These are phyloP conservation scores for Fusarium euwallaceae DNA, from an alignment of 2,329 filamentous ascomycete species.

Conservation along the genomic window DNA sequence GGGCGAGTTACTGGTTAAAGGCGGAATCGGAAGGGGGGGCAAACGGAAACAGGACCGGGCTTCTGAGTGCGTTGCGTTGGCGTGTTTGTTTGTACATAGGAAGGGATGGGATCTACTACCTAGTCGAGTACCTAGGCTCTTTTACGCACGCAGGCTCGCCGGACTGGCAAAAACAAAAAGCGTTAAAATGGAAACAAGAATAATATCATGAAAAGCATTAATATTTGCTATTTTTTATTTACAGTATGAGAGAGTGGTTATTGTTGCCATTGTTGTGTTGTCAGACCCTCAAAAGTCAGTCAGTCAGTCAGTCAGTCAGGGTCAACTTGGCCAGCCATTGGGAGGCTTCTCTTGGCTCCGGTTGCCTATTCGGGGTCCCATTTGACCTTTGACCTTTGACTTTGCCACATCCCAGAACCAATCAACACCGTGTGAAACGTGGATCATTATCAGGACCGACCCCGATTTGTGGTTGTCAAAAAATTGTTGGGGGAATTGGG, in stretches of 20 bases:
- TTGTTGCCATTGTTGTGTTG: neutral
- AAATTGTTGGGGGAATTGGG: constrained; percentile 37
- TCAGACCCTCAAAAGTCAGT: neutral
- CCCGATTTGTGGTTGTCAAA: constrained; percentile 15
- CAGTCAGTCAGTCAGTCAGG: neutral
- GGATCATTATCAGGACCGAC: constrained; percentile 32
- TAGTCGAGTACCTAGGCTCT: constrained; percentile 7
- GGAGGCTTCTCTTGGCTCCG: neutral
- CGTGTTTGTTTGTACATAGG: constrained; percentile 39
- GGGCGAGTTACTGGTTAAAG: constrained; percentile 19
- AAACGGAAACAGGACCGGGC: constrained; percentile 41
- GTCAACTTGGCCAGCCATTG: neutral
- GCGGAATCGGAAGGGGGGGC: constrained; percentile 22
- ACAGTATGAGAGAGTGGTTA: neutral
- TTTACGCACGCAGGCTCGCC: constrained; percentile 21
- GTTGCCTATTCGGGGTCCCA: constrained; percentile 7
- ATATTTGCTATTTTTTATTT: neutral
- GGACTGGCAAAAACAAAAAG: constrained; percentile 34
- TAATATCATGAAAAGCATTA: constrained; percentile 19
- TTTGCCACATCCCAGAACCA: constrained; percentile 36
- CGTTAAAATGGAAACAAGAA: constrained; percentile 29
- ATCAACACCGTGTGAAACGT: constrained; percentile 33
- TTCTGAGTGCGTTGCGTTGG: constrained; percentile 30
- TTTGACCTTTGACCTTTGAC: constrained; percentile 18
- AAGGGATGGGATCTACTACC: constrained; percentile 14